Base-by-base conservation (phyloP, 192 early-diverging fungal genomes). In the Umbelopsis vinacea region DNA sequence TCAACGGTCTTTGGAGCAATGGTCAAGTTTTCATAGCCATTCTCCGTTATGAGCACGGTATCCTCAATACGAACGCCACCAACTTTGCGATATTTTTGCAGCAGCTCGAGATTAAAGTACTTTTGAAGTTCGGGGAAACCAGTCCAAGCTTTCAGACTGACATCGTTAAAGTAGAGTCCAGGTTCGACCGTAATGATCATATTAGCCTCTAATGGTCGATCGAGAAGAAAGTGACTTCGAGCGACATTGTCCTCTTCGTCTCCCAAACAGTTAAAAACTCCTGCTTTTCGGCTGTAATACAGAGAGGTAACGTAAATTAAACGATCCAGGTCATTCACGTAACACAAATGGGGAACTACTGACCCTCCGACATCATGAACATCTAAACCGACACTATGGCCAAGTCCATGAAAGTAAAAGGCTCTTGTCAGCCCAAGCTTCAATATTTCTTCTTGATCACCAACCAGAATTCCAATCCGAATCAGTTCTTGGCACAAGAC, bases 21-120 rank as follows among this genome's bases (percentile, higher is more conserved):
- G 15, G 95, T 95, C 73, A 98, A 84, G 76, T 96, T 96, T 54
- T 94, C 91, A 74, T 87, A 80, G 21, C 96, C 96, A 17, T 84
- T 75, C 69, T 93, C 89, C 19, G 89, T 93, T 35, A 98, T 90
- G 48, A 92, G 84, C 46, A 98, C 87, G 53, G 93, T 93, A 73
- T 96, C 95, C 80, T 98, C 96, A 66, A 98, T 94, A 37, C 95
- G 85, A 40, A 98, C 93, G 68, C 96, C 96, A 24, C 96, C 96
- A 23, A 98, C 92, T 22, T 68, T 78, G 67, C 82, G 80, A 78
- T 91, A 93, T 14, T 83, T 76, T 26, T 89, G 84, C 11, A 94
- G 81, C 12, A 87, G 82, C 17, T 89, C 89, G 77, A 88, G 84
- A 79, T 96, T 84, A 67, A 96, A 87, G 68, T 84, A 91, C 78